These are phyloP conservation scores for Acer saccharum DNA, from an alignment of 345 rosid genomes.

Conservation along the genomic window DNA sequence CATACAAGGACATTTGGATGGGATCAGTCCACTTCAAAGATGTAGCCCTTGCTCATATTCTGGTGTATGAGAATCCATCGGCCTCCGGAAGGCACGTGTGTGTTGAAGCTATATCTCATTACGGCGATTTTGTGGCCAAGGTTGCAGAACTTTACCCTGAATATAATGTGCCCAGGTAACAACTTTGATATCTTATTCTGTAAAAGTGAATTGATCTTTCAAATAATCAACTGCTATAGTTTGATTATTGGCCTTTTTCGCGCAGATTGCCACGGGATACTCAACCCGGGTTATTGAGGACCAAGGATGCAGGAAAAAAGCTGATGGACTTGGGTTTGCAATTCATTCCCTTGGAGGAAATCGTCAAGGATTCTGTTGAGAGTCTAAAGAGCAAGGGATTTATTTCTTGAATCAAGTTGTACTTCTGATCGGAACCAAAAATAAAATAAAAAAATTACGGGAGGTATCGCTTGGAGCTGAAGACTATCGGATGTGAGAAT, in stretches of 20 bases:
- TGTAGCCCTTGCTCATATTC: conserved; percentile 81
- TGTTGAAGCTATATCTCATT: conserved; percentile 86
- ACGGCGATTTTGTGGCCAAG: conserved; percentile 86
- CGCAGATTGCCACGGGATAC: conserved; percentile 74
- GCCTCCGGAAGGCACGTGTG: conserved; percentile 87
- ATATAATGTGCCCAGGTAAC: conserved; percentile 71
- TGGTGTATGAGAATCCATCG: conserved; percentile 79
- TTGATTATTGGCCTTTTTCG: neutral
- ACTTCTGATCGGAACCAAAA: neutral
- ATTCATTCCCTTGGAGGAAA: conserved; percentile 79
- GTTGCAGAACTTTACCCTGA: conserved; percentile 94
- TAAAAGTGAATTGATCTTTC: neutral
- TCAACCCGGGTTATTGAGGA: conserved; percentile 75
- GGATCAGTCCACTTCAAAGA: conserved; percentile 93
- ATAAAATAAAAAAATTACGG: too few species aligned
- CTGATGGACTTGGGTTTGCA: conserved; percentile 76
- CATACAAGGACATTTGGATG: conserved; percentile 72
- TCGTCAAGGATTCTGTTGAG: conserved; percentile 79
- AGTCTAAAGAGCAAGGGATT: conserved; percentile 73
- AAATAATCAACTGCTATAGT: neutral
- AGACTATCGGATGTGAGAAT: neutral
- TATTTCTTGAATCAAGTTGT: conserved; percentile 39
- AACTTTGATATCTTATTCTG: neutral
- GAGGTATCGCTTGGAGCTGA: neutral
- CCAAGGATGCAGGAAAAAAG: conserved; percentile 66